Percentiles rank a stretch among this genome's conserved stretches.
These are phyloP conservation scores for Rhodamnia rubescens DNA, from an alignment of 345 rosid genomes.

Conservation along the genomic window DNA sequence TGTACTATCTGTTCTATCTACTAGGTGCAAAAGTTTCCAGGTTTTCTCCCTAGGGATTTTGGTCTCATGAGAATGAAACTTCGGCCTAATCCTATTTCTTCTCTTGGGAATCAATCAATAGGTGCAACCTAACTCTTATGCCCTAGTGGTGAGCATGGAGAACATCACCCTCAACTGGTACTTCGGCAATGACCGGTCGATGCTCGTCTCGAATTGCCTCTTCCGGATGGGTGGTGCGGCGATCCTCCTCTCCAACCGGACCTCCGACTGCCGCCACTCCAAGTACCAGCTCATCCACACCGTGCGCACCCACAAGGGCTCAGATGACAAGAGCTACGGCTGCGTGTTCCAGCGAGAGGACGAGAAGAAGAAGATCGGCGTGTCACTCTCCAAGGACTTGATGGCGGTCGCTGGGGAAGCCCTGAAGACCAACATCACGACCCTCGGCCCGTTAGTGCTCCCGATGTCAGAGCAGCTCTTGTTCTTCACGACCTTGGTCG, in stretches of 20 bases:
- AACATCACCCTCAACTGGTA: slow-evolving; percentile 39
- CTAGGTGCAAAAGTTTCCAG: background rate
- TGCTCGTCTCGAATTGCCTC: slow-evolving; percentile 49
- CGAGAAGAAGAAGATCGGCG: slow-evolving; percentile 20
- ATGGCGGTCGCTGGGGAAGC: slow-evolving; percentile 55
- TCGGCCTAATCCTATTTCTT: background rate
- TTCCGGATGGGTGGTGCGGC: slow-evolving; percentile 52
- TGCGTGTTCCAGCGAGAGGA: slow-evolving; percentile 53
- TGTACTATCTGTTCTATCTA: background rate
- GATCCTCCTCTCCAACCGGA: slow-evolving; percentile 35
- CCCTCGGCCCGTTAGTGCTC: slow-evolving; percentile 56
- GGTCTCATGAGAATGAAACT: background rate
- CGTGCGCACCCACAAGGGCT: slow-evolving; percentile 47
- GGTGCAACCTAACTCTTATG: slow-evolving; percentile 41
- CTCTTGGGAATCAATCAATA: background rate
- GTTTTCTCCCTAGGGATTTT: background rate
- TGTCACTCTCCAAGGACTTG: slow-evolving; percentile 47
- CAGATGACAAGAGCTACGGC: slow-evolving; percentile 34
- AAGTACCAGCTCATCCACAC: slow-evolving; percentile 49
- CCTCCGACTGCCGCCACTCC: slow-evolving; percentile 21
- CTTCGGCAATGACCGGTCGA: slow-evolving; percentile 38
- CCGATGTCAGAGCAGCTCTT: slow-evolving; percentile 45
- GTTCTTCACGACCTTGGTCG: slow-evolving; percentile 24
- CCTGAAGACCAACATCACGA: slow-evolving; percentile 49
- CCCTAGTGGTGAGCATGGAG: slow-evolving; percentile 50